phyloP scores from a whole-genome alignment of 805 yeast species.

The Hanseniaspora mollemarum region DNA sequence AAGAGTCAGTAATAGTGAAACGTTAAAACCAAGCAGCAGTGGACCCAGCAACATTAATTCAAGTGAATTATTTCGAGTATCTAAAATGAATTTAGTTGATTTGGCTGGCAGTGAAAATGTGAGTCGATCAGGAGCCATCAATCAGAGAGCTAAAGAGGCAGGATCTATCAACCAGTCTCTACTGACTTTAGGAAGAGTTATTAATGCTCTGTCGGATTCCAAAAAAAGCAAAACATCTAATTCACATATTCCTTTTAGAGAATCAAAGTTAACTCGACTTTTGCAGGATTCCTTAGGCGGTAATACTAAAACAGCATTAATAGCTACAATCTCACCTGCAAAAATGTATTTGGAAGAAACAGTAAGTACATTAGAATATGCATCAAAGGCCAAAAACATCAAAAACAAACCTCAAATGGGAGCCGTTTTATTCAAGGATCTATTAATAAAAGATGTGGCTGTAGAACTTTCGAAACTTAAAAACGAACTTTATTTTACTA shows the following conservation, averaged over 20 bases:
- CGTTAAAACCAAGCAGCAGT: slow-evolving; percentile 16
- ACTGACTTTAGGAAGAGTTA: slow-evolving; percentile 78
- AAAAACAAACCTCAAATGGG: slow-evolving; percentile 60
- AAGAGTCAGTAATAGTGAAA: slow-evolving; percentile 21
- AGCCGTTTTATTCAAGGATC: slow-evolving; percentile 44
- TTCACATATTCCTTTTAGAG: slow-evolving; percentile 71
- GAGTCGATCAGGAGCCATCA: slow-evolving; percentile 73
- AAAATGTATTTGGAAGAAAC: slow-evolving; percentile 69
- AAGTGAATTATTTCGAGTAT: slow-evolving; percentile 39
- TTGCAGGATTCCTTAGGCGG: slow-evolving; percentile 82
- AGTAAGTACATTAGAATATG: slow-evolving; percentile 73
- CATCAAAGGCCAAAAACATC: slow-evolving; percentile 74
- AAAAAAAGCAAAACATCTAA: slow-evolving; percentile 25
- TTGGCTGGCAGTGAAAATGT: slow-evolving; percentile 93
- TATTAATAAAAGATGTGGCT: slow-evolving; percentile 38
- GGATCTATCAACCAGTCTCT: slow-evolving; percentile 85
- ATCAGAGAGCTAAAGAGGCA: slow-evolving; percentile 82
- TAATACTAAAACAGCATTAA: slow-evolving; percentile 70
- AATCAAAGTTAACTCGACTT: slow-evolving; percentile 63
- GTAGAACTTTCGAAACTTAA: slow-evolving; percentile 39
- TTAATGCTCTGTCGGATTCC: slow-evolving; percentile 56
- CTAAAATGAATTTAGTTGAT: slow-evolving; percentile 81
- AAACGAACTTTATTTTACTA: slow-evolving; percentile 52
- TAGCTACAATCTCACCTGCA: slow-evolving; percentile 83
- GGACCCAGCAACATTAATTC: slow-evolving; percentile 25